Conservation (phyloP, 306 rosid species). For the Gillenia trifoliata region DNA sequence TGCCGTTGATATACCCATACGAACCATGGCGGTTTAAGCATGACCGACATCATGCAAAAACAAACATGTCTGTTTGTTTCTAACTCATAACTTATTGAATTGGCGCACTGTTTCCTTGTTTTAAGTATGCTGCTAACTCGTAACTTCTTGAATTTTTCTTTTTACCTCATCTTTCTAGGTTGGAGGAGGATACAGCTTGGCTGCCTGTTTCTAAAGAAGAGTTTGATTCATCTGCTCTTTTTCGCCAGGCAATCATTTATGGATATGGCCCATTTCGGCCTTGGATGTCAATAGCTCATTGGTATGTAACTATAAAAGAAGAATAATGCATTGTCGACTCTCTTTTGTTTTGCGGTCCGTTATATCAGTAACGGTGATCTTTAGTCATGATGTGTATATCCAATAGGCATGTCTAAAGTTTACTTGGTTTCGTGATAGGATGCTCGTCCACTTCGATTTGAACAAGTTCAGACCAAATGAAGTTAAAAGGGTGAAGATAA, state of each 20-base stretch:
- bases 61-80: slow-evolving; percentile 71
- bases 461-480: slow-evolving; percentile 82
- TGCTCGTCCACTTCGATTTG: slow-evolving; percentile 70
- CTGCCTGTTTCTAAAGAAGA: slow-evolving; percentile 75
- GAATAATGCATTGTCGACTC: not conserved
- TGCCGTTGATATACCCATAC: slow-evolving; percentile 90
- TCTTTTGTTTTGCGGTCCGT: slow-evolving; percentile 7
- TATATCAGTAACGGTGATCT: not conserved
- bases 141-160: not conserved
- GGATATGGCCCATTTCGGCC: slow-evolving; percentile 90
- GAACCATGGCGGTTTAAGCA: slow-evolving; percentile 99
- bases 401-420: slow-evolving; percentile 11
- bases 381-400: not conserved
- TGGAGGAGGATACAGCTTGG: slow-evolving; percentile 93
- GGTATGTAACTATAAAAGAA: slow-evolving; percentile 33
- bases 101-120: not conserved
- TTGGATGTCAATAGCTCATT: slow-evolving; percentile 95
- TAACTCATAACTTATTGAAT: not conserved
- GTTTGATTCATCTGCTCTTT: slow-evolving; percentile 61
- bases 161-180: slow-evolving; percentile 45
- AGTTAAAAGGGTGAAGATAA: slow-evolving; percentile 78
- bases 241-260: slow-evolving; percentile 68
- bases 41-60: slow-evolving; percentile 94
- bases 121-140: not conserved
- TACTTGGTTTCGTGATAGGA: slow-evolving; percentile 43